Base-by-base conservation (phyloP, 1,284 basidiomycete species). In the Ceratobasidium papillatum region DNA sequence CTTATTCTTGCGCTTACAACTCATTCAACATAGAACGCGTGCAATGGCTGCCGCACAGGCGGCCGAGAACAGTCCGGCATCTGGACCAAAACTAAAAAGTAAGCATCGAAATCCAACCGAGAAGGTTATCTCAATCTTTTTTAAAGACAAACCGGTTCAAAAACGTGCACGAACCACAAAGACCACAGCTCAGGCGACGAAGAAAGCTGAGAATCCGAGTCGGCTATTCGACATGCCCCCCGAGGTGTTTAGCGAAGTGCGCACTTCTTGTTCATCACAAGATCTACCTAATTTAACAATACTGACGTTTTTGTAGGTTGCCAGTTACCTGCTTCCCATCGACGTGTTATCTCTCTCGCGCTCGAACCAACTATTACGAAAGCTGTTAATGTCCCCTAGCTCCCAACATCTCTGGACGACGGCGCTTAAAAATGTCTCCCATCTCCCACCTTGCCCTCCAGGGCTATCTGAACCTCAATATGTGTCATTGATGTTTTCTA, bases 281-380 rank as follows among this genome's bases (percentile, higher is more conserved):
- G n/a, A 54, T 27, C 9, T 32, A 1, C n/a, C 8, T 49, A n/a
- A n/a, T n/a, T n/a, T 25, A 17, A 17, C 41, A 43, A 63, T 54
- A 25, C 14, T 49, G 30, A 36, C 45, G 47, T 32, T 63, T 49
- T 32, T 32, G 22, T 19, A 81, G 81, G 77, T 81, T 59, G 76
- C 75, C 7, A 62, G 73, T 11, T 47, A 78, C n/a, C 69, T 81
- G 7, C 59, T 69, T 14, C 80, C 80, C 3, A 52, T 72, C 3
- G 80, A 81, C 68, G 75, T 82, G 2, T 77, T 81, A 2, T 75
- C 78, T 32, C 75, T 81, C 34, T 66, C 80, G 1, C 78, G 80
- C 34, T 74, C 77, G 0, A 79, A 77, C 14, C 78, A 78, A 54
- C 52, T 58, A 17, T 74, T 81, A 22, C 78, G 79, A 14, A n/a